A percentile compares a stretch with the other conserved stretches of the same genome.
Conservation (phyloP, 495 filamentous ascomycete genomes). For the Aspergillus sclerotiicarbonarius region DNA sequence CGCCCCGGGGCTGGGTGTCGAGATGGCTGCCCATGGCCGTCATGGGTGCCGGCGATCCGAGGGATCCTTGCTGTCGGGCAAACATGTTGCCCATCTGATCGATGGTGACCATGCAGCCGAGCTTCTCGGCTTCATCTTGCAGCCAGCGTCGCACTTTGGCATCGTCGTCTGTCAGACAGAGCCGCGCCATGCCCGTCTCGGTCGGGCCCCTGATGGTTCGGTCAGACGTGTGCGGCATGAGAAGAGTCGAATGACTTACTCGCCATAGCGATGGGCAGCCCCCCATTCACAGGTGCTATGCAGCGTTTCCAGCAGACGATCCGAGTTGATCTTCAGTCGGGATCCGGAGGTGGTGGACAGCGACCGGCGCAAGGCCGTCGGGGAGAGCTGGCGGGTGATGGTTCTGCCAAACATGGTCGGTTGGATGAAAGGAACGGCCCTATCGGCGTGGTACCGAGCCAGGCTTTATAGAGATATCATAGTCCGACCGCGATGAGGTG, state of each 20-base stretch:
- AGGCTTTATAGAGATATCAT: not conserved
- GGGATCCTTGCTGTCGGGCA: constrained; percentile 56
- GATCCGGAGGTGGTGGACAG: not conserved
- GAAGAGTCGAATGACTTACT: not conserved
- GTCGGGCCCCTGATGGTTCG: not conserved
- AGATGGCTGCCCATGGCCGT: constrained; percentile 50
- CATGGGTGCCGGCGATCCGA: constrained; percentile 33
- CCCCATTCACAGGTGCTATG: constrained; percentile 3
- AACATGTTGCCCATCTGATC: constrained; percentile 74
- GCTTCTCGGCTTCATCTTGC: constrained; percentile 52
- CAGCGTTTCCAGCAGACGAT: not conserved
- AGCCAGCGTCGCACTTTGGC: constrained; percentile 71
- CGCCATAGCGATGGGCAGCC: constrained; percentile 3
- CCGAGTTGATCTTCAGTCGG: not conserved
- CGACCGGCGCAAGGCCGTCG: not conserved
- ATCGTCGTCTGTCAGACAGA: constrained; percentile 66
- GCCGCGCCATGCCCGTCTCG: constrained; percentile 60
- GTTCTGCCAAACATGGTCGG: not conserved
- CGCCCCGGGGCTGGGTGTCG: constrained; percentile 66
- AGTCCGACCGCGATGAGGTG: not conserved
- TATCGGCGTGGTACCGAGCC: not conserved
- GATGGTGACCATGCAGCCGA: constrained; percentile 59
- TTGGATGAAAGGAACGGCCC: not conserved
- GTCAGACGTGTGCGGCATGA: not conserved
- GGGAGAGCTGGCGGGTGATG: not conserved